A percentile compares a stretch with the other conserved stretches of the same genome.
Conservation (phyloP, 805 yeast genomes). For the Nakazawaea ernobii region DNA sequence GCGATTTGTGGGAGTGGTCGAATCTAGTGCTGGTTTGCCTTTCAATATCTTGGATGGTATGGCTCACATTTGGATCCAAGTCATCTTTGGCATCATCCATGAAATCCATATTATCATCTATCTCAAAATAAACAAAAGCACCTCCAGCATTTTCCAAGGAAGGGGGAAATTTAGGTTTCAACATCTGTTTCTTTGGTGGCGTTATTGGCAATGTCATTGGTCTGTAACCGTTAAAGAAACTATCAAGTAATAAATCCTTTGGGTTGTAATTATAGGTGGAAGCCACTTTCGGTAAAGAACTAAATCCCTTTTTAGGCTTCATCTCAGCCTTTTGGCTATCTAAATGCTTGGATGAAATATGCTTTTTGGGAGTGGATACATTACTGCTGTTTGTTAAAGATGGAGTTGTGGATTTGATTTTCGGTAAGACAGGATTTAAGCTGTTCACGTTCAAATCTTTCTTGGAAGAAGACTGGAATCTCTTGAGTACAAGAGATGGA, state of each 20-base stretch:
- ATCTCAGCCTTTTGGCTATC: not conserved
- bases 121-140: constrained; percentile 23
- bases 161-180: not conserved
- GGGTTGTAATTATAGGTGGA: constrained; percentile 25
- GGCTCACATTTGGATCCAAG: constrained; percentile 5
- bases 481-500: not conserved
- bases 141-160: constrained; percentile 15
- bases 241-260: constrained; percentile 26
- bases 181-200: constrained; percentile 16
- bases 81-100: constrained; percentile 14
- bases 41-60: constrained; percentile 11
- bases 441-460: constrained; percentile 6
- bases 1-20: constrained; percentile 17
- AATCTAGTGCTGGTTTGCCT: constrained; percentile 15
- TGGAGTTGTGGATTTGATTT: constrained; percentile 3
- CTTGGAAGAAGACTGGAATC: constrained; percentile 12
- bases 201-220: constrained; percentile 27
- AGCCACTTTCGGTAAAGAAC: constrained; percentile 28
- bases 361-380: not conserved
- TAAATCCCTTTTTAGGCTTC: constrained; percentile 25
- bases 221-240: constrained; percentile 29
- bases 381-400: not conserved
- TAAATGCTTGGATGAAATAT: not conserved
- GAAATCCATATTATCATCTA: constrained; percentile 25
- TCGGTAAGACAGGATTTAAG: constrained; percentile 7